Percentiles rank a stretch among this genome's conserved stretches.
phyloP scores from a whole-genome alignment of 2,329 filamentous ascomycete species.

The Alternaria panax region DNA sequence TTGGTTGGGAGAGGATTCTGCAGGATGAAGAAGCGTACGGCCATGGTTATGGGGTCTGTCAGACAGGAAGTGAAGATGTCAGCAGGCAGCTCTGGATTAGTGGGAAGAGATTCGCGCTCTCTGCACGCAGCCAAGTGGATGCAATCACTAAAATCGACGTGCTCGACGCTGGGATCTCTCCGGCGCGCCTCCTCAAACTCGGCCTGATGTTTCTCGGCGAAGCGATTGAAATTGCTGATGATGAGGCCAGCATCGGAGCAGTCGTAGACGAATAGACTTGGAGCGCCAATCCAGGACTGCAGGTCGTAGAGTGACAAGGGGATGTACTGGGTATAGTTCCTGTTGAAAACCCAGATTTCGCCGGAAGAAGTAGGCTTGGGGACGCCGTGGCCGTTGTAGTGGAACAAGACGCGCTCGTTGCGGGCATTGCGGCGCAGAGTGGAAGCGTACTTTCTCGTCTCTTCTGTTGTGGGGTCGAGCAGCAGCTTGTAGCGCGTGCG shows the following conservation, averaged over 20 bases:
- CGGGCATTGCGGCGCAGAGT: constrained; percentile 91
- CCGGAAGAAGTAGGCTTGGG: constrained; percentile 94
- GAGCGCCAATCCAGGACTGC: constrained; percentile 93
- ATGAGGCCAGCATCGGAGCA: constrained; percentile 97
- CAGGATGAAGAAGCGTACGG: constrained; percentile 92
- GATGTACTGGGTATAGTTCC: constrained; percentile 98
- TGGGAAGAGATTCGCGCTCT: constrained; percentile 89
- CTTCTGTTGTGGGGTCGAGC: constrained; percentile 93
- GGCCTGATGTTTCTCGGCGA: constrained; percentile 91
- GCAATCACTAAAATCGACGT: constrained; percentile 76
- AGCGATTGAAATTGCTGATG: constrained; percentile 90
- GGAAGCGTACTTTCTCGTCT: constrained; percentile 95
- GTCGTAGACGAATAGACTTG: constrained; percentile 97
- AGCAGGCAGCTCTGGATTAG: constrained; percentile 89
- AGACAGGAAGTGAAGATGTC: constrained; percentile 96
- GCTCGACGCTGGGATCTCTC: constrained; percentile 73
- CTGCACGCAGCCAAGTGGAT: constrained; percentile 94
- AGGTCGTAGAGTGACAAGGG: constrained; percentile 94
- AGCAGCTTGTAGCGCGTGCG: constrained; percentile 98
- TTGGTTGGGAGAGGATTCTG: constrained; percentile 79
- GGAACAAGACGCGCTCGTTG: constrained; percentile 93
- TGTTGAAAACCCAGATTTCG: constrained; percentile 99
- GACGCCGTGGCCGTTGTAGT: constrained; percentile 98
- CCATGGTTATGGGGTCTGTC: constrained; percentile 97
- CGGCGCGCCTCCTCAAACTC: constrained; percentile 80